Base-by-base conservation (phyloP, 176 grass and related monocot species). In the Olyra latifolia region DNA sequence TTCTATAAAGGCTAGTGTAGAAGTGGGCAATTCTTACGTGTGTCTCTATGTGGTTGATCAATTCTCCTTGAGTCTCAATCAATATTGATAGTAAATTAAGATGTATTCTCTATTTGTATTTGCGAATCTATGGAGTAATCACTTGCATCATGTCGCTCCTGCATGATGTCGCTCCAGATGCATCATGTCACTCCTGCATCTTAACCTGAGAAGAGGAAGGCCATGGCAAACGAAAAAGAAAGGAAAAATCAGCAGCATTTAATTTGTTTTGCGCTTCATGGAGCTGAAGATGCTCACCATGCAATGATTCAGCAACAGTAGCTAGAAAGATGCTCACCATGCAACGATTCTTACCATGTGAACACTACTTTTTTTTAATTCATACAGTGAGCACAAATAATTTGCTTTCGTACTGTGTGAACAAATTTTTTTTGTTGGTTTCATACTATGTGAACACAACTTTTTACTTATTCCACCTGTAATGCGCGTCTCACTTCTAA, bases 31-130 rank as follows among this genome's bases (percentile, higher is more conserved):
- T 52, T 52, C 83, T 85, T 91, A 95, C 95, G 69, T 98, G 95
- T 20, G 95, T 89, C 81, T 95, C 95, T 16, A 98, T 95, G 78
- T 98, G 77, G 83, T 93, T 91, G 65, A 98, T 80, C 95, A 98
- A 83, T 71, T 98, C 92, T 69, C 95, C 92, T 91, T 98, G 86
- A 47, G 95, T 90, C 43, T 98, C 92, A 46, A 98, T 88, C 65
- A 98, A 80, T 52, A 95, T 83, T 20, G 7, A 10, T 4, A 15
- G 42, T 78, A 75, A 71, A 59, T 20, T 58, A 66, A 32, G 10
- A 25, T 24, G n/a, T 39, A 30, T 64, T 44, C 45, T 7, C 14
- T 42, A 7, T 41, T 52, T 54, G 32, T 53, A 14, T 57, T 42
- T 55, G 46, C 29, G 69, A 61, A 28, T 48, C n/a, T 25, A 63